Conservation (phyloP, 768 basidiomycete species). For the Thelephora ganbajun region DNA sequence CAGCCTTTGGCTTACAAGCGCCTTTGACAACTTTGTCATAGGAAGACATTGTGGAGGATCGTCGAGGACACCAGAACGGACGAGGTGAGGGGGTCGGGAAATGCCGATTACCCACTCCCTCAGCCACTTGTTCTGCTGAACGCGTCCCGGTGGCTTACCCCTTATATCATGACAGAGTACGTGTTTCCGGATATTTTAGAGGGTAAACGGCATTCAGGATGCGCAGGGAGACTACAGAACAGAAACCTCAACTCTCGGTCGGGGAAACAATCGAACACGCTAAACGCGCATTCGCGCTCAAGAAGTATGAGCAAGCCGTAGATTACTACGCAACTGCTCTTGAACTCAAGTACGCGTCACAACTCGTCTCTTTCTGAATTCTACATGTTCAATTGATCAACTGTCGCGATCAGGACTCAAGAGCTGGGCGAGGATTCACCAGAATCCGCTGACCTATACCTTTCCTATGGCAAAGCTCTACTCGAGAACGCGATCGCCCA, state of each 20-base stretch:
- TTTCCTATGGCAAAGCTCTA: conserved; percentile 85
- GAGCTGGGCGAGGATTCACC: conserved; percentile 69
- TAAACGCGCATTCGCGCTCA: conserved; percentile 79
- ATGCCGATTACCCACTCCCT: too few species aligned
- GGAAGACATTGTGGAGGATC: conserved; percentile 39
- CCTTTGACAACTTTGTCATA: conserved; percentile 89
- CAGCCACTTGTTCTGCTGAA: too few species aligned
- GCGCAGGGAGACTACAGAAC: background rate
- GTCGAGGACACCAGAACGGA: too few species aligned
- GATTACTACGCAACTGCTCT: conserved; percentile 77
- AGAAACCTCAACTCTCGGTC: conserved; percentile 12
- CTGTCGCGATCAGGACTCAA: conserved; percentile 36
- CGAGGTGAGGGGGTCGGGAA: too few species aligned
- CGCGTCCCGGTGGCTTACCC: too few species aligned
- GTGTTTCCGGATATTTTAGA: too few species aligned
- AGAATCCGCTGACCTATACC: conserved; percentile 77
- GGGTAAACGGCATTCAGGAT: too few species aligned
- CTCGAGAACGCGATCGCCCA: conserved; percentile 86
- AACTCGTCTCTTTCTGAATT: conserved; percentile 8
- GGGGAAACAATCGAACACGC: conserved; percentile 61
- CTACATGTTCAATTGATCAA: conserved; percentile 1
- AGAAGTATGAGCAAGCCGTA: conserved; percentile 75
- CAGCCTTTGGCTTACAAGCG: conserved; percentile 95
- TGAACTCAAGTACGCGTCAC: conserved; percentile 59
- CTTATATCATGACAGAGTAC: too few species aligned